These are phyloP conservation scores for Bullera alba DNA, from an alignment of 768 basidiomycete genomes.

Conservation along the genomic window DNA sequence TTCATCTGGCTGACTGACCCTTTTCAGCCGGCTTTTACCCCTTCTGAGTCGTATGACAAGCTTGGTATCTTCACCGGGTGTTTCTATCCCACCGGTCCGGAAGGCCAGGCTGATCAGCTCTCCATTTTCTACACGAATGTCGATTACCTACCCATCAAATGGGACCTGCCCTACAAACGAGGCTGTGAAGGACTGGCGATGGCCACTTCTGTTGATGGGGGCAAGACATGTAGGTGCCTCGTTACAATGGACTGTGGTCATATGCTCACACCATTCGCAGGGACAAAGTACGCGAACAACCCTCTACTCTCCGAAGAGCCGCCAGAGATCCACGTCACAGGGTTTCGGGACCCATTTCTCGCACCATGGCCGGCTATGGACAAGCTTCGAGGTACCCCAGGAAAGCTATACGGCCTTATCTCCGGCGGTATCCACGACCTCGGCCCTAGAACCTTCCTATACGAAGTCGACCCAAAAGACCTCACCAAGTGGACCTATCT, in stretches of 20 bases:
- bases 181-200: not conserved
- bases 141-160: constrained; percentile 1
- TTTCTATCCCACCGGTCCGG: not conserved
- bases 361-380: constrained; percentile 9
- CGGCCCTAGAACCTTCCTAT: constrained; percentile 10
- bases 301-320: constrained; percentile 4
- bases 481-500: constrained; percentile 6
- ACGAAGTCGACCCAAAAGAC: constrained; percentile 6
- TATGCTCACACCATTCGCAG: no score
- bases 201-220: not conserved
- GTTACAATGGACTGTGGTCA: no score
- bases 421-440: constrained; percentile 8
- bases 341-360: constrained; percentile 10
- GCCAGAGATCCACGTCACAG: not conserved
- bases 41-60: not conserved
- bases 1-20: not conserved
- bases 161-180: not conserved
- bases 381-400: not conserved
- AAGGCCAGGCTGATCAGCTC: not conserved
- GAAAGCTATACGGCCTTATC: constrained; percentile 7
- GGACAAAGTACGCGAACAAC: constrained; percentile 7
- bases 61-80: constrained; percentile 3
- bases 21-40: not conserved
- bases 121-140: constrained; percentile 3
- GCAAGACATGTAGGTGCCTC: not conserved